Evolutionary conservation across 2,329 filamentous ascomycete genomes (phyloP).

Genomic region (Monilinia polystroma): DNA sequence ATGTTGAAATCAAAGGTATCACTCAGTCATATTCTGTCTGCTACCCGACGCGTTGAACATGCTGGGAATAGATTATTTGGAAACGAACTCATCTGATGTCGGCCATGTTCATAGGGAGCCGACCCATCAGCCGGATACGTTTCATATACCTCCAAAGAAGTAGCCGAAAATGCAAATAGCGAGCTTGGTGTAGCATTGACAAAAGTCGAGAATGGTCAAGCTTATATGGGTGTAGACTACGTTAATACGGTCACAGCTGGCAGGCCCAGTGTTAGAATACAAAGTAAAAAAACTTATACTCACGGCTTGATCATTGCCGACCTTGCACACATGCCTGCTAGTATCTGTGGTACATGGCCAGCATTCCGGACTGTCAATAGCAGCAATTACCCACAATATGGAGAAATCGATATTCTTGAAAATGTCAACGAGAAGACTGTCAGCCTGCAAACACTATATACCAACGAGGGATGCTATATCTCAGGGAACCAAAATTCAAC

Average conservation of each 20-base stretch:
- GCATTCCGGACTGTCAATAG: constrained; percentile 68
- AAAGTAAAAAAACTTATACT: constrained; percentile 61
- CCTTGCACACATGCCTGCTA: constrained; percentile 62
- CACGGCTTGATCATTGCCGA: constrained; percentile 67
- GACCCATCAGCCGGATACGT: constrained; percentile 70
- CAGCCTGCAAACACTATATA: constrained; percentile 64
- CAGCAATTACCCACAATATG: constrained; percentile 49
- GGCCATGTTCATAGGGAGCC: constrained; percentile 31
- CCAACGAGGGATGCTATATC: constrained; percentile 47
- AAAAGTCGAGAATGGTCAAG: constrained; percentile 49
- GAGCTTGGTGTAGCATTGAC: constrained; percentile 46
- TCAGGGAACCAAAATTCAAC: constrained; percentile 32
- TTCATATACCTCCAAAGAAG: constrained; percentile 51
- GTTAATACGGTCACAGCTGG: constrained; percentile 54
- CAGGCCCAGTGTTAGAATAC: constrained; percentile 64
- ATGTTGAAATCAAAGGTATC: background rate
- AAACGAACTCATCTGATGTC: constrained; percentile 12
- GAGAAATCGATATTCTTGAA: constrained; percentile 67
- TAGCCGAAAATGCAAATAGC: constrained; percentile 50
- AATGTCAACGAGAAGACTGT: constrained; percentile 60
- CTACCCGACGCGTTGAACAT: background rate
- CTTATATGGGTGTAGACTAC: constrained; percentile 69
- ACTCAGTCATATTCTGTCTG: background rate
- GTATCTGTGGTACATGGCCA: constrained; percentile 72
- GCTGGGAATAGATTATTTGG: background rate